phyloP scores from a whole-genome alignment of 257 asterid genomes.

The Cinchona pubescens region DNA sequence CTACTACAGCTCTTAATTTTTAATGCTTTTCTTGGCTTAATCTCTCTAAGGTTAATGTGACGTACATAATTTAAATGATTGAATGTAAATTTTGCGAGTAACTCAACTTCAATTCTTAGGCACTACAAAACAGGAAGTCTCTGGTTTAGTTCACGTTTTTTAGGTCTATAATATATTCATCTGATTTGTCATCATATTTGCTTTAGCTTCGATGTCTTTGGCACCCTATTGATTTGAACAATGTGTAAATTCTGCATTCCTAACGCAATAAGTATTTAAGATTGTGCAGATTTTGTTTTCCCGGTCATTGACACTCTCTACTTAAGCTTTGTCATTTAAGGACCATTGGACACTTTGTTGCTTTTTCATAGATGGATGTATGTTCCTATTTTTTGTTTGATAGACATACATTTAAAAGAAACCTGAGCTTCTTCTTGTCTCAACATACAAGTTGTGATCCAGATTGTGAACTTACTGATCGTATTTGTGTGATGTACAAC shows the following conservation, averaged over 20 bases:
- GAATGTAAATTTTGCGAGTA: neutral
- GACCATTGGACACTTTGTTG: neutral
- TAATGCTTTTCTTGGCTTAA: neutral
- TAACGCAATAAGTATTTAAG: neutral
- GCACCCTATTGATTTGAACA: neutral
- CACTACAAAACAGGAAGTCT: neutral
- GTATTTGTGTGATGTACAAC: neutral
- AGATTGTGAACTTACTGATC: neutral
- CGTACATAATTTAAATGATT: too few species aligned
- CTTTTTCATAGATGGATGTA: neutral
- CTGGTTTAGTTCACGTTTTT: neutral
- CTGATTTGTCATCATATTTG: too few species aligned
- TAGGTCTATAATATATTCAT: neutral
- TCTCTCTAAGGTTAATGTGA: neutral
- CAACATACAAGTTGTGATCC: neutral
- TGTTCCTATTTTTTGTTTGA: neutral
- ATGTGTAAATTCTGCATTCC: neutral
- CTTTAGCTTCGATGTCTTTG: neutral
- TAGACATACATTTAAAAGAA: neutral
- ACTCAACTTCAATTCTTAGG: neutral
- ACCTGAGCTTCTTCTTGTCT: neutral
- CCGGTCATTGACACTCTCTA: neutral
- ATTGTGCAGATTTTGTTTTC: neutral
- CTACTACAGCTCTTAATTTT: neutral
- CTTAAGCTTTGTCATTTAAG: neutral